These are phyloP conservation scores for Fonsecaea nubica DNA, from an alignment of 2,329 filamentous ascomycete genomes.

Conservation along the genomic window DNA sequence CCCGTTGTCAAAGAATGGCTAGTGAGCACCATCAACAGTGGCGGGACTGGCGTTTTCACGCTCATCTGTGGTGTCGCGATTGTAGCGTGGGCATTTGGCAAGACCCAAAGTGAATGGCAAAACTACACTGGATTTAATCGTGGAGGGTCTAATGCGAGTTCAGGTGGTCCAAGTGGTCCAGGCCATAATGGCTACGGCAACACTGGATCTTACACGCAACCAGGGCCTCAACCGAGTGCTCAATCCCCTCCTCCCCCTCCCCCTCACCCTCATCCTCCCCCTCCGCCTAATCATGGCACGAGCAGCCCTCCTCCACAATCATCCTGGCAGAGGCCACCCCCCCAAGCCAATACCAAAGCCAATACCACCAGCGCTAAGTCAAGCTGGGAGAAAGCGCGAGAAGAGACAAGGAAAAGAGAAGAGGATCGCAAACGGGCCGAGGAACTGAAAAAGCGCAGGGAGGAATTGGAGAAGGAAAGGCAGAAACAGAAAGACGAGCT, in stretches of 20 bases:
- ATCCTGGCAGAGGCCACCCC: conserved; percentile 39
- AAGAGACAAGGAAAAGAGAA: conserved; percentile 42
- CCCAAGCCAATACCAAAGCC: conserved; percentile 37
- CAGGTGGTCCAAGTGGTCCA: conserved; percentile 25
- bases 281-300: conserved; percentile 23
- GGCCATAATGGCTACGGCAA: conserved; percentile 25
- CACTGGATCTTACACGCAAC: conserved; percentile 22
- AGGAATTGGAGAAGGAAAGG: conserved; percentile 39
- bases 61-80: conserved; percentile 76
- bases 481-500: conserved; percentile 41
- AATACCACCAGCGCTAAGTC: conserved; percentile 37
- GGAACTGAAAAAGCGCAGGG: conserved; percentile 38
- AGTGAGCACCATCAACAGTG: conserved; percentile 71
- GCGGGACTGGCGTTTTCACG: conserved; percentile 74
- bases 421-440: conserved; percentile 40
- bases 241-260: conserved; percentile 13
- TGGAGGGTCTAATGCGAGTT: conserved; percentile 10
- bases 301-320: conserved; percentile 39
- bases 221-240: conserved; percentile 3
- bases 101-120: conserved; percentile 62
- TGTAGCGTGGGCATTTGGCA: conserved; percentile 77
- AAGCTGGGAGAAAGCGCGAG: conserved; percentile 41
- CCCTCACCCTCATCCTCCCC: conserved; percentile 23
- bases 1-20: conserved; percentile 79
- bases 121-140: conserved; percentile 17